phyloP scores from a whole-genome alignment of 1,284 basidiomycete species.

The Puccinia polysora region DNA sequence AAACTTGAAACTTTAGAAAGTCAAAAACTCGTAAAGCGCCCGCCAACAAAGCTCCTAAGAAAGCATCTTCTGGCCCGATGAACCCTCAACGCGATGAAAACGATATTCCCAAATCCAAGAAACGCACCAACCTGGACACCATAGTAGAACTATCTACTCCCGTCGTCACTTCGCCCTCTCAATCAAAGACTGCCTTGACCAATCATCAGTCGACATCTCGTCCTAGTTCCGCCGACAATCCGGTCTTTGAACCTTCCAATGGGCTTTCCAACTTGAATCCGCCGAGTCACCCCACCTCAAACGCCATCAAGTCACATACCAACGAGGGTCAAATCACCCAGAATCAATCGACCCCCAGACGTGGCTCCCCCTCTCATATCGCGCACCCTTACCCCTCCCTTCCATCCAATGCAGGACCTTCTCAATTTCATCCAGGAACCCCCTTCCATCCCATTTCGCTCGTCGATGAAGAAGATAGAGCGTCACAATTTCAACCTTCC shows the following conservation, averaged over 20 bases:
- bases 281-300: not conserved
- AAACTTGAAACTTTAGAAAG: slow-evolving; percentile 18
- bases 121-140: not conserved
- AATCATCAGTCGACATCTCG: too few species aligned
- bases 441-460: slow-evolving; percentile 31
- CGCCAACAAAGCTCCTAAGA: slow-evolving; percentile 16
- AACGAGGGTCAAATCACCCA: too few species aligned
- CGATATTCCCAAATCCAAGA: slow-evolving; percentile 1
- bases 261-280: not conserved
- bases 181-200: not conserved
- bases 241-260: not conserved
- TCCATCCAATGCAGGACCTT: not conserved
- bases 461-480: slow-evolving; percentile 33
- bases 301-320: too few species aligned
- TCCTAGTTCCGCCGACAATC: too few species aligned
- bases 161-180: not conserved
- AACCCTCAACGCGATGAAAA: not conserved
- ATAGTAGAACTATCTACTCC: not conserved
- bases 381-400: not conserved
- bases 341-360: not conserved
- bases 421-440: slow-evolving; percentile 16
- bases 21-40: slow-evolving; percentile 27
- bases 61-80: not conserved
- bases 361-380: not conserved
- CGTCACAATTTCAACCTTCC: not conserved